Evolutionary conservation across 2,329 filamentous ascomycete genomes (phyloP).

Genomic region (Teratosphaeriaceae sp.): DNA sequence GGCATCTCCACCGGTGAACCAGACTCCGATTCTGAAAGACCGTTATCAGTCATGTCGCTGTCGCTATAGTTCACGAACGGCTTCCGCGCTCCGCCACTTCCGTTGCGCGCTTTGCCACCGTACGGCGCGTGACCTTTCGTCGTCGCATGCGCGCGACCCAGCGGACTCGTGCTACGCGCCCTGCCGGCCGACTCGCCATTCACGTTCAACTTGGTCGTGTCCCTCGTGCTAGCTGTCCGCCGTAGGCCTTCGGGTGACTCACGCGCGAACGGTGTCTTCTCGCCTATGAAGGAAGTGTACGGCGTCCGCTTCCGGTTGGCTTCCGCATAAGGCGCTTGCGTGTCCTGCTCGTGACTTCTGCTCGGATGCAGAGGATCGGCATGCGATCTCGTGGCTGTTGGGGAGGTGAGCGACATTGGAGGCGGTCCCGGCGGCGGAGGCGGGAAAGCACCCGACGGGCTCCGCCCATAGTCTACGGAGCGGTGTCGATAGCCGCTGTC

Average conservation of each 20-base stretch:
- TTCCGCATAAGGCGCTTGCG: constrained; percentile 39
- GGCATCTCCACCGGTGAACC: constrained; percentile 5
- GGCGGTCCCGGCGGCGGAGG: constrained; percentile 32
- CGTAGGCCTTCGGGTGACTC: constrained; percentile 42
- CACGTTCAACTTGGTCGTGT: constrained; percentile 27
- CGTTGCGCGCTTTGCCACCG: no score
- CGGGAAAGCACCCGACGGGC: constrained; percentile 16
- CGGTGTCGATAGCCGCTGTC: constrained; percentile 20
- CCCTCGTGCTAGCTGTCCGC: constrained; percentile 48
- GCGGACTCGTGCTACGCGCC: constrained; percentile 23
- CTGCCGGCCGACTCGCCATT: constrained; percentile 9
- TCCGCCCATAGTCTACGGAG: constrained; percentile 22
- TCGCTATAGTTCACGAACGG: constrained; percentile 18
- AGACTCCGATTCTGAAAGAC: constrained; percentile 8
- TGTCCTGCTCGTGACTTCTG: constrained; percentile 22
- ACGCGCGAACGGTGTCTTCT: constrained; percentile 46
- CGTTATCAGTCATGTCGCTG: constrained; percentile 17
- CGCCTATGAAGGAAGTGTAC: constrained; percentile 49
- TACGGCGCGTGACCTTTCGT: constrained; percentile 7
- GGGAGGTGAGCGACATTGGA: constrained; percentile 22
- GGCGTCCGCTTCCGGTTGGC: constrained; percentile 45
- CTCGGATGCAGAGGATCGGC: constrained; percentile 34
- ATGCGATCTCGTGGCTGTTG: constrained; percentile 19
- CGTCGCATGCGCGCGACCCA: constrained; percentile 8
- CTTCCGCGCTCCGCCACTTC: constrained; percentile 9